Evolutionary conservation across 306 rosid genomes (phyloP).

Genomic region (Sphenostylis stenocarpa): DNA sequence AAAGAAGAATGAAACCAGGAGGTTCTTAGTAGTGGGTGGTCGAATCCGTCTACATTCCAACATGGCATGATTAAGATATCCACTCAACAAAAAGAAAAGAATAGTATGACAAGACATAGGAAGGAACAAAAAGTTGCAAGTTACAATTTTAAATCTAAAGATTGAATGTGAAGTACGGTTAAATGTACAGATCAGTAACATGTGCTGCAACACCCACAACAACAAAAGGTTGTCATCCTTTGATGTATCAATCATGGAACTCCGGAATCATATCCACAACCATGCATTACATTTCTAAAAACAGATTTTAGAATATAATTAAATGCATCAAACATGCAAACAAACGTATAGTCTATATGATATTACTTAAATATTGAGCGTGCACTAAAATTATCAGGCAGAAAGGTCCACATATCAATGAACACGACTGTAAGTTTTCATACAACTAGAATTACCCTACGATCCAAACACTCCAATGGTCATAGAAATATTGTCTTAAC

Average conservation of each 20-base stretch:
- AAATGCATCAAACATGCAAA: background rate
- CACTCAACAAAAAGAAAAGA: slow-evolving; percentile 1
- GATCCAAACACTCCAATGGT: background rate
- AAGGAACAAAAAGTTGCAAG: background rate
- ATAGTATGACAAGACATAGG: background rate
- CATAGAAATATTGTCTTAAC: background rate
- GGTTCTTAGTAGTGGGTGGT: slow-evolving; percentile 61
- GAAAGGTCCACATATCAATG: slow-evolving; percentile 2
- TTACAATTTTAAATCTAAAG: background rate
- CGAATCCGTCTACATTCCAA: slow-evolving; percentile 63
- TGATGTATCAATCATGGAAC: background rate
- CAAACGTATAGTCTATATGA: background rate
- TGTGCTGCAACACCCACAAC: background rate
- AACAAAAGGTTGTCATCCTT: background rate
- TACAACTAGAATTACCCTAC: background rate
- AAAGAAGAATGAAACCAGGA: slow-evolving; percentile 67
- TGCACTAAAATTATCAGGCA: slow-evolving; percentile 2
- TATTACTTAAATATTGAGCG: background rate
- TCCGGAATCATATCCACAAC: slow-evolving; percentile 21
- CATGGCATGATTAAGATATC: slow-evolving; percentile 14
- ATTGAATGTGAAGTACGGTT: slow-evolving; percentile 5
- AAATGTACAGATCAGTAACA: slow-evolving; percentile 1
- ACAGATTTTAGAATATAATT: slow-evolving; percentile 8
- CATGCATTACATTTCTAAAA: background rate
- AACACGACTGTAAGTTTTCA: background rate